Conservation (phyloP, 2,329 filamentous ascomycete genomes). For the Cytospora paraplurivora region DNA sequence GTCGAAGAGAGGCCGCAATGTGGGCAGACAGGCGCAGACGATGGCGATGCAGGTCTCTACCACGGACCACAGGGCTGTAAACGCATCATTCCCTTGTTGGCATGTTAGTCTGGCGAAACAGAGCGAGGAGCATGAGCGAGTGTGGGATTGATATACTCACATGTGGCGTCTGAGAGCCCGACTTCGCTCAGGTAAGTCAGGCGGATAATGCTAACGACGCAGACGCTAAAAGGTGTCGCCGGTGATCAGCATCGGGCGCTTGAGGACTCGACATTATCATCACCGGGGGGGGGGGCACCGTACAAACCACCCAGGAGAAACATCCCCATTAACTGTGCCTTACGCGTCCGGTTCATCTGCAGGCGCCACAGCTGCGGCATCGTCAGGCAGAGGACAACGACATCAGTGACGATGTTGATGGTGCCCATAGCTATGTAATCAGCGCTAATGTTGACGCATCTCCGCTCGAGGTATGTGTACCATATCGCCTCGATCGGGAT, state of each 20-base stretch:
- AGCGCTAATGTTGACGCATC: too few relatives aligned
- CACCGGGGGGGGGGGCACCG: background rate
- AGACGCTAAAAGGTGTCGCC: background rate
- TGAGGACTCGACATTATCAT: background rate
- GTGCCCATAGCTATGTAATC: constrained; percentile 3
- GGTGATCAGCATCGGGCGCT: too few relatives aligned
- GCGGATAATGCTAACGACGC: constrained; percentile 6
- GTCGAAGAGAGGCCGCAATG: constrained; percentile 11
- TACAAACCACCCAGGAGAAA: constrained; percentile 18
- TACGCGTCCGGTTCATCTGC: background rate
- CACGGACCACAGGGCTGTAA: constrained; percentile 14
- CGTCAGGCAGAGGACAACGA: constrained; percentile 5
- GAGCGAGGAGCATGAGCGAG: too few relatives aligned
- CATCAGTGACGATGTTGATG: constrained; percentile 16
- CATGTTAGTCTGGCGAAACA: too few relatives aligned
- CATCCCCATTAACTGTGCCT: constrained; percentile 12
- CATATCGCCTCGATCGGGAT: constrained; percentile 38
- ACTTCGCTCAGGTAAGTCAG: constrained; percentile 3
- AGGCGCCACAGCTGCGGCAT: constrained; percentile 18
- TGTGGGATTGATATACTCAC: too few relatives aligned
- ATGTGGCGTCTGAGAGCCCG: background rate
- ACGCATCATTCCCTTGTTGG: too few relatives aligned
- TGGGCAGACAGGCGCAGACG: constrained; percentile 17
- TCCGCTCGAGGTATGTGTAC: constrained; percentile 15
- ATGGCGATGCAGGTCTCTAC: constrained; percentile 17